Base-by-base conservation (phyloP, 805 yeast genomes). In the Clavispora phyllophila region DNA sequence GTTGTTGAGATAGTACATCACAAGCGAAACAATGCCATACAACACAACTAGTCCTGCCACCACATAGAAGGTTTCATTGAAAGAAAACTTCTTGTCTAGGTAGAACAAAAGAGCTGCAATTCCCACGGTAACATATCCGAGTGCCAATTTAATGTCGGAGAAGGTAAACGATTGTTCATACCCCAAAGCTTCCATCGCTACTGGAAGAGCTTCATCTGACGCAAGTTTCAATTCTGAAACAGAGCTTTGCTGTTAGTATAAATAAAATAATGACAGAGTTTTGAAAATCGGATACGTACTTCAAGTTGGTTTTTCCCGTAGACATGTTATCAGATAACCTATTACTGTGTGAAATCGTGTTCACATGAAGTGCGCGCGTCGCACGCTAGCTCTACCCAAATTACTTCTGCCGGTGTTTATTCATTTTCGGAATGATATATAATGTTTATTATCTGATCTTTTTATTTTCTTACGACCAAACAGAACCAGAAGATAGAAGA, bases 121-220 rank as follows among this genome's bases (percentile, higher is more conserved):
- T 4, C 61, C 61, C 12, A 76, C 78, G 5, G 78, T 70, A 26
- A 62, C 28, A 44, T 72, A 68, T 0, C 82, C 82, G 27, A 79
- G 58, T 2, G 66, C 77, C 22, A 79, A 56, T 53, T 75, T 76
- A 33, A 65, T 53, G 51, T 79, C 83, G 26, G 56, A 52, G 14
- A 75, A 47, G 12, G 47, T 49, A 49, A 77, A 78, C 22, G 75
- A 67, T 52, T 79, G 78, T 10, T 59, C 58, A 49, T 65, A 79
- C 3, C 78, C 80, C 10, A 77, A 54, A 29, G 61, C 61, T 25
- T 64, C 64, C 41, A 79, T 55, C 1, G 66, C 63, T 3, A 56
- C 55, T 5, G 75, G 58, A 26, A 79, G 60, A 27, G 66, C 66
- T 12, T 78, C 82, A 53, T 79, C 83, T 13, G 72, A 61, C 29